Base-by-base conservation (phyloP, 2,329 filamentous ascomycete species). In the Fusarium goolgardi region DNA sequence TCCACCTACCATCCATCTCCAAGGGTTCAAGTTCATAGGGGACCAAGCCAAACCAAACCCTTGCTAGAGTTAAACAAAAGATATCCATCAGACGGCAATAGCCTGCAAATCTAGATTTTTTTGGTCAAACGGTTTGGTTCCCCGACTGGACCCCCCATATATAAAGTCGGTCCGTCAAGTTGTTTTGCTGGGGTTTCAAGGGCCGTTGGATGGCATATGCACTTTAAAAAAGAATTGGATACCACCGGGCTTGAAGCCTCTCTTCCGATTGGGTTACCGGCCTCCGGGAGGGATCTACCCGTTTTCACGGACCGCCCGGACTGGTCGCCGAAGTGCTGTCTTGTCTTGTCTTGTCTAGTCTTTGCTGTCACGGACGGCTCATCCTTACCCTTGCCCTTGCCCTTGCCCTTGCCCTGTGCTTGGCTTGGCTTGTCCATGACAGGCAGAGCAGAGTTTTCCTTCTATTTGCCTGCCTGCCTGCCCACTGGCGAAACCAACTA, bases 271-370 rank as follows among this genome's bases (percentile, higher is more conserved):
- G 66, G 65, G 41, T 10, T 25, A 23, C 21, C 31, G 47, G 37
- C 32, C 34, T 7, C 35, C 13, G 34, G 56, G 32, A 58, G 66
- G 65, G 66, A 69, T 69, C 66, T 67, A 69, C 59, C 66, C 65
- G 65, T 27, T 16, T 18, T 55, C 41, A 50, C 62, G 62, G 63
- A 32, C 63, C 56, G 56, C n/a, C 53, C 65, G 64, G 65, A 25
- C 49, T 60, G 43, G 59, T 59, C 59, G 59, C 64, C 65, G 55
- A 60, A 54, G 47, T 20, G 18, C 18, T n/a, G n/a, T n/a, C n/a
- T n/a, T 45, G 43, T 50, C 34, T 20, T 47, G 27, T 49, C 35
- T 39, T 45, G 43, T 50, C 34, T 20, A 32, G 27, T 49, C 35
- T 39, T 39, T 39, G 35, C 35, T 39, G 35, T 39, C 35, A 39